Percentiles rank a stretch among this genome's conserved stretches.
phyloP scores from a whole-genome alignment of 2,329 filamentous ascomycete genomes.

The Pseudogymnoascus pannorum region DNA sequence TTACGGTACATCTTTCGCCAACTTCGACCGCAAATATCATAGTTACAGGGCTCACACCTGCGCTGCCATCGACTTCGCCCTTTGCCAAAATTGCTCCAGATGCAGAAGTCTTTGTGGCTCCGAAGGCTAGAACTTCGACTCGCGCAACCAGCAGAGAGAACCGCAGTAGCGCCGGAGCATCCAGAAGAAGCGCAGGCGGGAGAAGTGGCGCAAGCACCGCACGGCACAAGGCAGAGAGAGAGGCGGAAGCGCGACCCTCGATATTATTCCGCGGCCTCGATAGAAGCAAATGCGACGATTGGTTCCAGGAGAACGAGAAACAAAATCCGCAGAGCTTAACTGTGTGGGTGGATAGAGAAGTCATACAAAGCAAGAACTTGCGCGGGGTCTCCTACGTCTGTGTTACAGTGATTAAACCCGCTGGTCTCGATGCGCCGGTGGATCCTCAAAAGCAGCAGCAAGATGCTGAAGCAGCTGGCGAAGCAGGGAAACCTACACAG shows the following conservation, averaged over 20 bases:
- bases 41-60: constrained; percentile 74
- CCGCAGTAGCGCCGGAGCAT: constrained; percentile 71
- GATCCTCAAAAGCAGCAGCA: constrained; percentile 61
- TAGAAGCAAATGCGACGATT: constrained; percentile 59
- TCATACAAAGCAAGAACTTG: constrained; percentile 63
- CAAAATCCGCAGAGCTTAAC: constrained; percentile 54
- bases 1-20: constrained; percentile 88
- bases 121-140: constrained; percentile 68
- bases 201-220: constrained; percentile 69
- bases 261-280: constrained; percentile 79
- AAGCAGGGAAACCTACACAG: constrained; percentile 49
- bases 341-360: constrained; percentile 79
- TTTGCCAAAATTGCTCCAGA: constrained; percentile 93
- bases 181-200: constrained; percentile 65
- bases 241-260: constrained; percentile 59
- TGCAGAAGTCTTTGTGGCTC: constrained; percentile 94
- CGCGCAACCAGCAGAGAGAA: constrained; percentile 59
- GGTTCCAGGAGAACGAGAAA: constrained; percentile 59
- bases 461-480: constrained; percentile 56
- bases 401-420: constrained; percentile 81
- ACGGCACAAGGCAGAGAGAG: constrained; percentile 46
- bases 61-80: constrained; percentile 56
- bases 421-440: constrained; percentile 62
- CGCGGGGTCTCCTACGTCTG: constrained; percentile 69
- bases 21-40: constrained; percentile 92